Percentiles rank a stretch among this genome's conserved stretches.
These are phyloP conservation scores for Xylaria scruposa DNA, from an alignment of 495 filamentous ascomycete species.

Conservation along the genomic window DNA sequence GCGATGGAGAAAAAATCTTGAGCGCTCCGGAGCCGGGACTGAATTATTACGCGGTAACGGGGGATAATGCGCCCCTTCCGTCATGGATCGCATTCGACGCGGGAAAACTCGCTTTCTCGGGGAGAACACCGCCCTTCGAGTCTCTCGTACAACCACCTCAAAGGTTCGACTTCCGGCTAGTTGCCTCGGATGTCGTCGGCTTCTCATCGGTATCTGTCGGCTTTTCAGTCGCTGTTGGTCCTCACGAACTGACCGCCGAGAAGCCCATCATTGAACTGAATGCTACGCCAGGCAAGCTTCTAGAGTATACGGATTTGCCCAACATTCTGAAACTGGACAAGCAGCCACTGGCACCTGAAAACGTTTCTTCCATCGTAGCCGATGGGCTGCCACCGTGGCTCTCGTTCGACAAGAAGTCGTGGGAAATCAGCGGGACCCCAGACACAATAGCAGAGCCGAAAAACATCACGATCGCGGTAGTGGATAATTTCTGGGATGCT, in stretches of 20 bases:
- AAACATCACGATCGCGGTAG: constrained; percentile 70
- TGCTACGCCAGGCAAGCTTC: constrained; percentile 58
- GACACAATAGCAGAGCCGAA: constrained; percentile 60
- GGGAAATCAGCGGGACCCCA: constrained; percentile 69
- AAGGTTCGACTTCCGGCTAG: constrained; percentile 72
- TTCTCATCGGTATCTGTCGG: constrained; percentile 70
- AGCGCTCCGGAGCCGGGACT: constrained; percentile 34
- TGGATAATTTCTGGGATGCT: constrained; percentile 67
- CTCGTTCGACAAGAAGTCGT: constrained; percentile 65
- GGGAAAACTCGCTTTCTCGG: constrained; percentile 69
- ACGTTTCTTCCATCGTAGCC: constrained; percentile 50
- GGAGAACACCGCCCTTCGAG: constrained; percentile 68
- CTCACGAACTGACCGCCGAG: constrained; percentile 69
- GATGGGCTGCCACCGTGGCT: constrained; percentile 72
- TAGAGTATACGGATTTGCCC: constrained; percentile 63
- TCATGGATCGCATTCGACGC: constrained; percentile 85
- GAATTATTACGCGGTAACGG: constrained; percentile 77
- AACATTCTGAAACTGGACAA: constrained; percentile 69
- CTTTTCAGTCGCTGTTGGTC: constrained; percentile 75
- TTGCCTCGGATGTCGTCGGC: constrained; percentile 81
- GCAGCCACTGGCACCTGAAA: constrained; percentile 46
- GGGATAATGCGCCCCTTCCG: constrained; percentile 80
- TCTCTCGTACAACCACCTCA: constrained; percentile 72
- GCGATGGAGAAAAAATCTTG: neutral
- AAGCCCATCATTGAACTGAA: constrained; percentile 64